phyloP scores from a whole-genome alignment of 805 yeast species.

The Geotrichum ghanense region DNA sequence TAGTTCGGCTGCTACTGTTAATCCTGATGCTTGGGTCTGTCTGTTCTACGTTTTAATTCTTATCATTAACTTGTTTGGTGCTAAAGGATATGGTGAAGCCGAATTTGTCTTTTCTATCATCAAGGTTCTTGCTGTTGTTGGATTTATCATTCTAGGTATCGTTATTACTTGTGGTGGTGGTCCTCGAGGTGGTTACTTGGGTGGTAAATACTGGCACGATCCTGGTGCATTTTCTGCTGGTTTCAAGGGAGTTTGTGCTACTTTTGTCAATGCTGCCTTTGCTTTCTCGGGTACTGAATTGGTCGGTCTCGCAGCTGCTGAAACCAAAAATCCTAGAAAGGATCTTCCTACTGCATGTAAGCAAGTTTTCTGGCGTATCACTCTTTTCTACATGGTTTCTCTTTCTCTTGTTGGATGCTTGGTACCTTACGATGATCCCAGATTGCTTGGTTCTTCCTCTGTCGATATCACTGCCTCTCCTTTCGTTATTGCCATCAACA shows the following conservation, averaged over 20 bases:
- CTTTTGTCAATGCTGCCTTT: conserved; percentile 57
- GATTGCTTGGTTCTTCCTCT: conserved; percentile 32
- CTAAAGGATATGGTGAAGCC: conserved; percentile 47
- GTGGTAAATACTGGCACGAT: conserved; percentile 43
- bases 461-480: neutral
- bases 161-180: conserved; percentile 47
- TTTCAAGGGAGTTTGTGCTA: conserved; percentile 53
- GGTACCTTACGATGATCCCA: conserved; percentile 44
- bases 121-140: conserved; percentile 44
- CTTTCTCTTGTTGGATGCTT: conserved; percentile 45
- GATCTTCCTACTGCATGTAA: conserved; percentile 57
- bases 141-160: conserved; percentile 47
- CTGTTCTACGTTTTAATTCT: conserved; percentile 39
- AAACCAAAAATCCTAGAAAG: conserved; percentile 49
- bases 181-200: conserved; percentile 34
- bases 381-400: conserved; percentile 47
- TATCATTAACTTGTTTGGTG: conserved; percentile 39
- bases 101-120: conserved; percentile 44
- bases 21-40: conserved; percentile 39
- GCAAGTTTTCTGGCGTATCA: conserved; percentile 66
- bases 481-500: conserved; percentile 35
- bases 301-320: conserved; percentile 59
- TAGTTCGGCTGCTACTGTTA: conserved; percentile 30
- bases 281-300: conserved; percentile 57
- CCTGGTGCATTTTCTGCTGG: conserved; percentile 60